Evolutionary conservation across 129 eudicot genomes (phyloP).

Genomic region (Flaveria linearis): DNA sequence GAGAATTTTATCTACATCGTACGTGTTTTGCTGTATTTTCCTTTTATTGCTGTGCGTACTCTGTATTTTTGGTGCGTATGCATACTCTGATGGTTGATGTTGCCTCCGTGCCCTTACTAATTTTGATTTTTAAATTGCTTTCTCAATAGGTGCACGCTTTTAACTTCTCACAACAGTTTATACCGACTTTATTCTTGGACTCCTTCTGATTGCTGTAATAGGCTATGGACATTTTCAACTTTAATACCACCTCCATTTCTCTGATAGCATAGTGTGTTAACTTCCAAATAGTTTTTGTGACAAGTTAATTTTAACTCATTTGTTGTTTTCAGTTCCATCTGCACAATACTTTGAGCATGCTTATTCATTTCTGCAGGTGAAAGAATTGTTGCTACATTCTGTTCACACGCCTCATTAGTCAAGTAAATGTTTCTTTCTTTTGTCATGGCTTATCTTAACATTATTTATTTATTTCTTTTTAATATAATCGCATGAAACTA

Average conservation of each 20-base stretch:
- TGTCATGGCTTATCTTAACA: not conserved
- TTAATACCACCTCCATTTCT: conserved; percentile 1
- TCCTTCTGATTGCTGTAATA: conserved; percentile 54
- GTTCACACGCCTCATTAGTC: conserved; percentile 67
- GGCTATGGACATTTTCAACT: conserved; percentile 52
- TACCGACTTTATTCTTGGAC: conserved; percentile 14
- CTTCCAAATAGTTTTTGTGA: not conserved
- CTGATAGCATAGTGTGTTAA: not conserved
- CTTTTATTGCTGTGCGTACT: no score
- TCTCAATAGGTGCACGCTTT: no score
- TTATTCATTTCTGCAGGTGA: conserved; percentile 81
- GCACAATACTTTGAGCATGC: conserved; percentile 79
- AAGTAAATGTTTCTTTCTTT: conserved; percentile 38
- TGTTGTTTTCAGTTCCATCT: conserved; percentile 52
- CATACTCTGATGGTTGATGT: no score
- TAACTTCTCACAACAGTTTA: no score
- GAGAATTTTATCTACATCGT: no score
- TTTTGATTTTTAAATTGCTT: no score
- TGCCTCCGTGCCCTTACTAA: no score
- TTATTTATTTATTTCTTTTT: not conserved
- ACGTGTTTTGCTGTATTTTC: no score
- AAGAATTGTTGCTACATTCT: conserved; percentile 77
- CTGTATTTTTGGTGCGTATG: no score
- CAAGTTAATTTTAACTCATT: not conserved
- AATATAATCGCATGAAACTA: conserved; percentile 40